Percentiles rank a stretch among this genome's conserved stretches.
Evolutionary conservation across 2,329 filamentous ascomycete species (phyloP).

Genomic region (Chaetomiaceae sp.): DNA sequence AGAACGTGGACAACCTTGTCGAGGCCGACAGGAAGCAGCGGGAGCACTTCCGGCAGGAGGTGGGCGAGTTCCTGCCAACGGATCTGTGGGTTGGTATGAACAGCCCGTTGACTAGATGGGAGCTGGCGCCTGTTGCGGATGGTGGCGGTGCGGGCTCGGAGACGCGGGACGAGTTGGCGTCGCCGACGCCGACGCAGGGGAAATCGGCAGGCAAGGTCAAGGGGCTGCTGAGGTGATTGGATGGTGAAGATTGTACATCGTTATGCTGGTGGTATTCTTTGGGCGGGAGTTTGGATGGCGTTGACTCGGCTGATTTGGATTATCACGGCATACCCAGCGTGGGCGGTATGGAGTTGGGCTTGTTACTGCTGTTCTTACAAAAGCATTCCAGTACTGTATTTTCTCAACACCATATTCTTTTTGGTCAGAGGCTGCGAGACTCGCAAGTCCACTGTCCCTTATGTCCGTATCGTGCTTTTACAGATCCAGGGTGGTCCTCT

Average conservation of each 20-base stretch:
- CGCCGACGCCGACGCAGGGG: conserved; percentile 17
- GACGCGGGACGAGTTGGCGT: conserved; percentile 11
- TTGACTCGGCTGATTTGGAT: conserved; percentile 5
- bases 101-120: conserved; percentile 50
- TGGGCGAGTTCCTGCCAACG: conserved; percentile 80
- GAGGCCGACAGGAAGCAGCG: conserved; percentile 68
- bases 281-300: not conserved
- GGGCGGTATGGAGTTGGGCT: no score
- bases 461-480: no score
- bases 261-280: not conserved
- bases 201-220: conserved; percentile 6
- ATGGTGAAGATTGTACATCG: no score
- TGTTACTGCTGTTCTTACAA: no score
- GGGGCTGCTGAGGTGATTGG: not conserved
- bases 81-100: conserved; percentile 81
- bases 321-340: not conserved
- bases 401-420: no score
- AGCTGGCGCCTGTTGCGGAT: conserved; percentile 39
- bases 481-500: no score
- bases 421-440: no score
- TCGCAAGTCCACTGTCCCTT: no score
- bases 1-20: conserved; percentile 69
- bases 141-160: conserved; percentile 1
- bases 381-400: not conserved
- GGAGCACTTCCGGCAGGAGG: conserved; percentile 72